A percentile compares a stretch with the other conserved stretches of the same genome.
phyloP scores from a whole-genome alignment of 495 filamentous ascomycete genomes.

The Aspergillus leporis region DNA sequence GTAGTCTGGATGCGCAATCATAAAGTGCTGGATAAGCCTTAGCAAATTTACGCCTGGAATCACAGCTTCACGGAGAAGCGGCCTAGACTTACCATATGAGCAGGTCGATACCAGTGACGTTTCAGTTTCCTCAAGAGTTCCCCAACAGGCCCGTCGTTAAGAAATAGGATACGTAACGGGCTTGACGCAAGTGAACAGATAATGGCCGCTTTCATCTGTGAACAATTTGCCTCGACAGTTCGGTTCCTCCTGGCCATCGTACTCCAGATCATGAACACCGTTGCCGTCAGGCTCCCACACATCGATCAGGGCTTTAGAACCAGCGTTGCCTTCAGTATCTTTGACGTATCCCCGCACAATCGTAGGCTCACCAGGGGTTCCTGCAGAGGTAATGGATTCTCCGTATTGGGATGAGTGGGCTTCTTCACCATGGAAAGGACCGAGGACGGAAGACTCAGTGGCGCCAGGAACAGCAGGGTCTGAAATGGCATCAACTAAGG shows the following conservation, averaged over 20 bases:
- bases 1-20: no score
- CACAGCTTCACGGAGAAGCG: no score
- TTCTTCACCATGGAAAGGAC: conserved; percentile 67
- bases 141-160: conserved; percentile 77
- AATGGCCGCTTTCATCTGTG: conserved; percentile 63
- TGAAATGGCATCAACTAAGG: conserved; percentile 76
- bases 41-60: no score
- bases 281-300: conserved; percentile 83
- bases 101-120: conserved; percentile 72
- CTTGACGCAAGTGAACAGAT: conserved; percentile 77
- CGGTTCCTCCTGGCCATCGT: conserved; percentile 57
- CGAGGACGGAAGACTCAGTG: conserved; percentile 78
- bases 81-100: conserved; percentile 53
- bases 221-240: conserved; percentile 72
- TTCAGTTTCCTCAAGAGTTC: conserved; percentile 62
- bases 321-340: conserved; percentile 60
- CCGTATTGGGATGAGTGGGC: conserved; percentile 60
- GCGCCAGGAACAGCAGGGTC: conserved; percentile 67
- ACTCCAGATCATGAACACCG: conserved; percentile 81
- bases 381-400: conserved; percentile 55
- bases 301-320: conserved; percentile 68
- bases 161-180: conserved; percentile 82
- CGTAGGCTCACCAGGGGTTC: conserved; percentile 50
- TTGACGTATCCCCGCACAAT: conserved; percentile 68
- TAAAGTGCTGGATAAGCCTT: no score